A percentile compares a stretch with the other conserved stretches of the same genome.
phyloP scores from a whole-genome alignment of 164 flowering plant genomes.

The Macadamia tetraphylla region DNA sequence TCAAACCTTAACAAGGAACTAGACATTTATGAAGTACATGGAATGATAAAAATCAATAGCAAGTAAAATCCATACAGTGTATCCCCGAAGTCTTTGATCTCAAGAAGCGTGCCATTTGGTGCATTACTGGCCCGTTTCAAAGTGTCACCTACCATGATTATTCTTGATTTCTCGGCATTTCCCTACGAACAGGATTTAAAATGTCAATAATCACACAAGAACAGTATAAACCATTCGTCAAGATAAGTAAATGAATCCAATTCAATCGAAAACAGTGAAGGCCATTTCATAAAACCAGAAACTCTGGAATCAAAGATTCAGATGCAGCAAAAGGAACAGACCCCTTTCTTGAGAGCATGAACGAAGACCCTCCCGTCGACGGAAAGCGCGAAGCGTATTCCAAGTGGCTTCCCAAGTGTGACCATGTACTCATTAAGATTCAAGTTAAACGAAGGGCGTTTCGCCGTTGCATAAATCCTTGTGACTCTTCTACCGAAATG shows the following conservation, averaged over 20 bases:
- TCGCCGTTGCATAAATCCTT: slow-evolving; percentile 45
- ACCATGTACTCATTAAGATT: slow-evolving; percentile 93
- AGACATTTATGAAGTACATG: neutral
- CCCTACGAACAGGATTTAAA: slow-evolving; percentile 38
- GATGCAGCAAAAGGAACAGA: slow-evolving; percentile 10
- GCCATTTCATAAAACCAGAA: neutral
- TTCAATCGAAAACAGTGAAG: neutral
- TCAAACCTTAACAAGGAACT: no score
- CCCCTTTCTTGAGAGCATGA: slow-evolving; percentile 79
- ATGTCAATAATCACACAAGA: neutral
- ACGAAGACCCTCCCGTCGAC: slow-evolving; percentile 71
- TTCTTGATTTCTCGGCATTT: slow-evolving; percentile 90
- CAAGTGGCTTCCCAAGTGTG: slow-evolving; percentile 79
- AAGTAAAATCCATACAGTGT: slow-evolving; percentile 45
- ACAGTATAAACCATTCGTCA: neutral
- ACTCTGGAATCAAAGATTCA: neutral
- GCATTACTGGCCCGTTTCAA: slow-evolving; percentile 71
- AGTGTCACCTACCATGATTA: slow-evolving; percentile 87
- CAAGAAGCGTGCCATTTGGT: slow-evolving; percentile 46
- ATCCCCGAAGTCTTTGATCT: slow-evolving; percentile 63
- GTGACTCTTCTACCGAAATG: neutral
- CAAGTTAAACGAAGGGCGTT: slow-evolving; percentile 40
- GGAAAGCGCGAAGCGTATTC: slow-evolving; percentile 74
- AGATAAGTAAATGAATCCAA: neutral
- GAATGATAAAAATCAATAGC: neutral